Percentiles rank a stretch among this genome's conserved stretches.
These are phyloP conservation scores for Suillus americanus DNA, from an alignment of 768 basidiomycete genomes.

Conservation along the genomic window DNA sequence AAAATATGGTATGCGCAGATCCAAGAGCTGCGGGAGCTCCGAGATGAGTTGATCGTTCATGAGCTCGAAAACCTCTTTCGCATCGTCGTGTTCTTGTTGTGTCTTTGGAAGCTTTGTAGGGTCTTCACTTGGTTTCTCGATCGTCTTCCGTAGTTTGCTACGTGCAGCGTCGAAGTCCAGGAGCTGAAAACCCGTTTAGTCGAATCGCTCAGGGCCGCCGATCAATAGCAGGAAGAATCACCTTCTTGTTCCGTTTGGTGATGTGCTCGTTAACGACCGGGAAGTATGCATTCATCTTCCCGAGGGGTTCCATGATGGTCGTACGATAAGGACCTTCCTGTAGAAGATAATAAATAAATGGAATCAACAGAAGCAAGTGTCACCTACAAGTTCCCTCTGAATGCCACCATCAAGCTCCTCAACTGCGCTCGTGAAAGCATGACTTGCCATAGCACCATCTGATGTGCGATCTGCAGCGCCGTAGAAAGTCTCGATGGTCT, in stretches of 20 bases:
- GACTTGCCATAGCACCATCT: conserved; percentile 94
- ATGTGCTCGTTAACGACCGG: conserved; percentile 93
- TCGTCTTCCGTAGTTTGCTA: conserved; percentile 83
- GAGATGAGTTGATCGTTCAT: conserved; percentile 90
- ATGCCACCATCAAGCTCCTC: conserved; percentile 90
- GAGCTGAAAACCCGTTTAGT: conserved; percentile 48
- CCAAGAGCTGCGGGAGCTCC: conserved; percentile 90
- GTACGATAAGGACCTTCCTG: conserved; percentile 95
- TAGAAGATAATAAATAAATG: conserved; percentile 3
- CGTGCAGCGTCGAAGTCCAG: conserved; percentile 95
- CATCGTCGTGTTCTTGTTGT: conserved; percentile 94
- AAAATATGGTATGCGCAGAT: conserved; percentile 95
- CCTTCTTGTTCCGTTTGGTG: conserved; percentile 95
- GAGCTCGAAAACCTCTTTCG: conserved; percentile 90
- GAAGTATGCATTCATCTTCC: conserved; percentile 96
- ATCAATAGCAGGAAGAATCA: conserved; percentile 25
- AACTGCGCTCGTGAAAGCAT: conserved; percentile 93
- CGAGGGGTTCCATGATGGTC: conserved; percentile 92
- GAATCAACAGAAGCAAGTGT: not conserved
- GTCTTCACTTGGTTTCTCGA: conserved; percentile 93
- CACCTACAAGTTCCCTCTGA: conserved; percentile 79
- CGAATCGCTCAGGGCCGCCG: not conserved
- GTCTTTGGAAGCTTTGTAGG: conserved; percentile 87
- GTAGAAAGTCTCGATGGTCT: conserved; percentile 93
- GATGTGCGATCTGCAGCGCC: conserved; percentile 78